phyloP scores from a whole-genome alignment of 441 rosid genomes.

The Croton laevigatus region DNA sequence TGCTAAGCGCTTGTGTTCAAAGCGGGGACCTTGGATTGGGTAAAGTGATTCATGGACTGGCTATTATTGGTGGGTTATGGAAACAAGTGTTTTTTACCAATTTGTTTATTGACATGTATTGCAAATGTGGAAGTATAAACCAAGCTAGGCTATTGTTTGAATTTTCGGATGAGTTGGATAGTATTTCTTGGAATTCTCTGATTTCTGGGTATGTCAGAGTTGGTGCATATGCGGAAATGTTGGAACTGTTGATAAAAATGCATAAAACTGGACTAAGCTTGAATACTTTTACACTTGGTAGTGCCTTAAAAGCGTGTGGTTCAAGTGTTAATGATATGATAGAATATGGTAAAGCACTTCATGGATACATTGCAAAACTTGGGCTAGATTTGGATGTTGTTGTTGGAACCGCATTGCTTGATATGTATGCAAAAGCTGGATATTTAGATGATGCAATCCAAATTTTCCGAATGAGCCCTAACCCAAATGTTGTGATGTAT shows the following conservation, averaged over 20 bases:
- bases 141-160: constrained; percentile 16
- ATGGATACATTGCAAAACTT: constrained; percentile 34
- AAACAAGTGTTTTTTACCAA: constrained; percentile 13
- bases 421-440: constrained; percentile 48
- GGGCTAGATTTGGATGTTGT: constrained; percentile 44
- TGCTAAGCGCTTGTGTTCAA: constrained; percentile 15
- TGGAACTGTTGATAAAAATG: constrained; percentile 37
- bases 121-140: constrained; percentile 10
- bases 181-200: constrained; percentile 17
- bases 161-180: constrained; percentile 3
- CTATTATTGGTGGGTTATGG: constrained; percentile 6
- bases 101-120: constrained; percentile 18
- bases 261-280: constrained; percentile 37
- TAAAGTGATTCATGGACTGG: constrained; percentile 11
- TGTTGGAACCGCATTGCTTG: constrained; percentile 51
- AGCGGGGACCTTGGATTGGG: constrained; percentile 4
- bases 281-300: constrained; percentile 41
- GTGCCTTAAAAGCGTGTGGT: constrained; percentile 48
- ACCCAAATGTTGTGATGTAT: constrained; percentile 45
- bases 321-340: constrained; percentile 21
- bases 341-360: constrained; percentile 39
- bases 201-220: constrained; percentile 15
- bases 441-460: constrained; percentile 31
- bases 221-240: constrained; percentile 37
- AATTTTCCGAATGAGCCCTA: constrained; percentile 36